Percentiles rank a stretch among this genome's conserved stretches.
Conservation (phyloP, 495 filamentous ascomycete genomes). For the Trichoderma reesei region DNA sequence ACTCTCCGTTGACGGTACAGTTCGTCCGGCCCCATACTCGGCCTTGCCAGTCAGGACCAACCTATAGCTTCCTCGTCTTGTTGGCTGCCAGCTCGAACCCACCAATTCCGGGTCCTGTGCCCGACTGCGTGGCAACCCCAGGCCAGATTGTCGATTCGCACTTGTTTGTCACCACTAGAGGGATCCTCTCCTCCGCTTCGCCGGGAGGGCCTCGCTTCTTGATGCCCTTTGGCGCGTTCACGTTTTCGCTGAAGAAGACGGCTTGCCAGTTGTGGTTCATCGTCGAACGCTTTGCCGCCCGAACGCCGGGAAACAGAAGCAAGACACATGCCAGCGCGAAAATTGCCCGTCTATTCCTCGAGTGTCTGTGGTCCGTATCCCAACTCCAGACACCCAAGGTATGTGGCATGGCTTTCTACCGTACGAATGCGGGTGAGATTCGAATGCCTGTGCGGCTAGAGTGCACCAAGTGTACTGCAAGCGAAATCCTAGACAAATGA, state of each 20-base stretch:
- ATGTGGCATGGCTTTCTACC: neutral
- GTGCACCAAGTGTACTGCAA: neutral
- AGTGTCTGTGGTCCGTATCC: neutral
- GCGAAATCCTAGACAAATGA: neutral
- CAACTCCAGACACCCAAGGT: neutral
- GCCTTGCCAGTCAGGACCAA: conserved; percentile 64
- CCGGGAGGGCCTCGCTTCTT: conserved; percentile 4
- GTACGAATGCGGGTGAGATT: too few species aligned
- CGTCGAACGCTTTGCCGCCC: neutral
- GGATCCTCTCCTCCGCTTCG: conserved; percentile 26
- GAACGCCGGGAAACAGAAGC: neutral
- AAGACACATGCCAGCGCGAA: neutral
- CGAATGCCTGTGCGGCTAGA: too few species aligned
- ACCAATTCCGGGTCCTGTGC: conserved; percentile 47
- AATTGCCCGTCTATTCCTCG: neutral
- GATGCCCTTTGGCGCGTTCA: neutral
- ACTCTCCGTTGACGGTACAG: conserved; percentile 57
- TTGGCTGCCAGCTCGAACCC: conserved; percentile 55
- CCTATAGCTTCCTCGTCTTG: conserved; percentile 39
- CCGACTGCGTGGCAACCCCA: conserved; percentile 57
- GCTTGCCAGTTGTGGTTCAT: conserved; percentile 7
- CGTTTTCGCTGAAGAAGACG: neutral
- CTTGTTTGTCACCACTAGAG: conserved; percentile 51
- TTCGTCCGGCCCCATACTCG: conserved; percentile 76
- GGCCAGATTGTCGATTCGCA: conserved; percentile 62